phyloP scores from a whole-genome alignment of 768 basidiomycete species.

The Mycena epipterygia region DNA sequence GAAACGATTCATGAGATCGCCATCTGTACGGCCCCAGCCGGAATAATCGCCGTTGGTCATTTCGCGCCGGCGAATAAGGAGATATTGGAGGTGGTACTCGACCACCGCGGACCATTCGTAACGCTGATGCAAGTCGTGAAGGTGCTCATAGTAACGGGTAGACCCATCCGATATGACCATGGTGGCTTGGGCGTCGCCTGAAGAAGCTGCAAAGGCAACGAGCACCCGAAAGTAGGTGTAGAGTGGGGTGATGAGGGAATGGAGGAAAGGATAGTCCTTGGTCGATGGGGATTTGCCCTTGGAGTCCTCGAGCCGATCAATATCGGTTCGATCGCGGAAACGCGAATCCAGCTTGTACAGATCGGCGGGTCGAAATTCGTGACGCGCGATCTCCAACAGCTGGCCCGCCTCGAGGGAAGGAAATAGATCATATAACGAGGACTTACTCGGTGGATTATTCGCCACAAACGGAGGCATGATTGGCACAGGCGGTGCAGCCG shows the following conservation, averaged over 20 bases:
- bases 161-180: background rate
- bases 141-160: background rate
- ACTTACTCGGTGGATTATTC: constrained; percentile 5
- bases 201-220: background rate
- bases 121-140: background rate
- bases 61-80: background rate
- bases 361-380: background rate
- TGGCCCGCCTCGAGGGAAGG: background rate
- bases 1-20: background rate
- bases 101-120: background rate
- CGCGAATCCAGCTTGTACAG: background rate
- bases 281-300: background rate
- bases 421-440: background rate
- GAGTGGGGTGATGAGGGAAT: constrained; percentile 1
- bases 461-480: no score
- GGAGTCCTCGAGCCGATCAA: background rate
- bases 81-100: background rate
- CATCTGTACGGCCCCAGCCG: background rate
- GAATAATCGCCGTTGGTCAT: background rate
- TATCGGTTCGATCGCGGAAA: background rate
- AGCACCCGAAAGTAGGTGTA: background rate
- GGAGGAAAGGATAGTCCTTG: background rate
- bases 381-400: constrained; percentile 7
- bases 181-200: background rate
- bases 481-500: no score